A percentile compares a stretch with the other conserved stretches of the same genome.
phyloP scores from a whole-genome alignment of 2,329 filamentous ascomycete species.

The Elsinoe fawcettii region DNA sequence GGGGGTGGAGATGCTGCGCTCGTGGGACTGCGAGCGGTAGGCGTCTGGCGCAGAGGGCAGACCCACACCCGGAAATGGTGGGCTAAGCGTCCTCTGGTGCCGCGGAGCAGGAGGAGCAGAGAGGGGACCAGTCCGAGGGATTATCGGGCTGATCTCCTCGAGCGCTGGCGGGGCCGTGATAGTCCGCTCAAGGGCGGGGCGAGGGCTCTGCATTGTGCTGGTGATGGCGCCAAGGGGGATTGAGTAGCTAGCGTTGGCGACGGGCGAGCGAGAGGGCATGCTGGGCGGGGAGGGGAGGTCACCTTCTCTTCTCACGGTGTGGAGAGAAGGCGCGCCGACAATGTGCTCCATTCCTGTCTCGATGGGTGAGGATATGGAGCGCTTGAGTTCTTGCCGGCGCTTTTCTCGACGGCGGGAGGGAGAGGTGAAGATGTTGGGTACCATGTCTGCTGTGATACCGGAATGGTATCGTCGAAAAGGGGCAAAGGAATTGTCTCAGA shows the following conservation, averaged over 20 bases:
- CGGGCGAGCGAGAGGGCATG: background rate
- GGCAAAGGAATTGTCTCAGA: background rate
- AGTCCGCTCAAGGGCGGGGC: background rate
- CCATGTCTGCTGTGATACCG: background rate
- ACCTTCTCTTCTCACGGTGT: background rate
- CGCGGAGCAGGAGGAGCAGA: background rate
- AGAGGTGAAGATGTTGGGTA: background rate
- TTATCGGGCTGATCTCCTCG: background rate
- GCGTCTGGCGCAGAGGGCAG: background rate
- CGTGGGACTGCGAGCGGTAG: background rate
- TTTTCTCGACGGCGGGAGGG: background rate
- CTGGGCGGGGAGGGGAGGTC: background rate
- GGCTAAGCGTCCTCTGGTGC: background rate
- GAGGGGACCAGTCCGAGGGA: background rate
- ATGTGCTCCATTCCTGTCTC: slow-evolving; percentile 7
- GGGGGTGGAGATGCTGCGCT: background rate
- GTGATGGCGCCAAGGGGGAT: background rate
- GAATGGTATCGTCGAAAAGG: background rate
- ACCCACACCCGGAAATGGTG: background rate
- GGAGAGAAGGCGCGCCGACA: background rate
- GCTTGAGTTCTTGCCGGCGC: slow-evolving; percentile 1
- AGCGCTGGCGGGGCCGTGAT: background rate
- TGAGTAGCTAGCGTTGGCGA: slow-evolving; percentile 1
- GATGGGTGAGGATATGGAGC: slow-evolving; percentile 2
- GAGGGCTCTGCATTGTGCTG: background rate